Base-by-base conservation (phyloP, 495 filamentous ascomycete genomes). In the Jackrogersella multiformis region DNA sequence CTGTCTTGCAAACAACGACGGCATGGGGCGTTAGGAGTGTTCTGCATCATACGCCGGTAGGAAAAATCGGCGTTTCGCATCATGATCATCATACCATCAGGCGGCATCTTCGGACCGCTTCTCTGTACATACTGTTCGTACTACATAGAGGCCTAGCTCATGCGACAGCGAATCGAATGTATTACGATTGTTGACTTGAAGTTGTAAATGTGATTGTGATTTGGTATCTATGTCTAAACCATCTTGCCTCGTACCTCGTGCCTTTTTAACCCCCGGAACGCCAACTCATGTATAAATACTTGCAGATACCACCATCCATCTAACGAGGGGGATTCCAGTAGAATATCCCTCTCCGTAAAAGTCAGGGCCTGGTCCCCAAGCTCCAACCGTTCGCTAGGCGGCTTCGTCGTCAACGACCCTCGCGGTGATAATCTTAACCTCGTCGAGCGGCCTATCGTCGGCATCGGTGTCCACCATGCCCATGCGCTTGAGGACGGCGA, bases 401-500 rank as follows among this genome's bases (percentile, higher is more conserved):
- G n/a, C 57, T 34, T 68, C 61, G 32, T 84, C 84, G 61, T 90
- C 86, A 24, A 91, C 70, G 13, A 96, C 81, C 49, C 78, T 84
- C 8, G 92, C 92, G 62, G 78, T 86, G 16, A 90, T 76, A 71
- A 99, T 96, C 78, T 85, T 93, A 30, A 99, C 87, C 70, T 96
- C 89, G 66, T 94, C 91, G 44, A 85, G 71, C 2, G 95, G 95
- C 70, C 89, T 77, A 77, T 99, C 95, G 61, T 92, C 90, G 15
- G 70, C 72, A 15, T 87, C 92, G 1, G 92, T 97, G 83, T 91
- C 95, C 36, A 96, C 93, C 59, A 95, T 75, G 2, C 95, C 96
- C 89, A 99, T 93, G 54, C 94, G 83, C 81, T 92, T 88, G 39
- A 99, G 90, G 6, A 96, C 82, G 34, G 82, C 78, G 84, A 99